A percentile compares a stretch with the other conserved stretches of the same genome.
These are phyloP conservation scores for Picochlorum sp. DNA, from an alignment of 139 green algal species.

Conservation along the genomic window DNA sequence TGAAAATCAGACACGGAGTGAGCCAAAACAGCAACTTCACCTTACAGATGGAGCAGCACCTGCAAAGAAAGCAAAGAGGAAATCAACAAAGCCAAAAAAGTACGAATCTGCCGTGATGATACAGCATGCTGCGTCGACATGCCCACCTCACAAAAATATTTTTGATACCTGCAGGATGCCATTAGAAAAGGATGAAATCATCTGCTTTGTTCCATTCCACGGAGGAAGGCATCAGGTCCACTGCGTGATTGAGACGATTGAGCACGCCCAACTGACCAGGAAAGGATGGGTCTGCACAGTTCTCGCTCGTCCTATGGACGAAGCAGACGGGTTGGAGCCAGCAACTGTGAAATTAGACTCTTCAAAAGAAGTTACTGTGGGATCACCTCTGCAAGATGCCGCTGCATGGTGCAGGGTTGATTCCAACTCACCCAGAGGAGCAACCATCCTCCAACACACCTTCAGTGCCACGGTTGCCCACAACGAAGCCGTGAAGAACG, in stretches of 20 bases:
- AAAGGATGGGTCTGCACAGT: background rate
- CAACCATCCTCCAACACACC: background rate
- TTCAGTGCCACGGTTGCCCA: background rate
- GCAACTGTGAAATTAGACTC: background rate
- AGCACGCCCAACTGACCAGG: background rate
- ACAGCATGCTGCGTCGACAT: background rate
- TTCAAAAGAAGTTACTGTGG: background rate
- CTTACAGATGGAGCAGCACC: background rate
- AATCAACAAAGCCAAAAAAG: constrained; percentile 2
- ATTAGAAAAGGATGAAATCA: background rate
- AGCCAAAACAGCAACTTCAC: background rate
- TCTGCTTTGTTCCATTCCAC: background rate
- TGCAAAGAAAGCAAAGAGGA: background rate
- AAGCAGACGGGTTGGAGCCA: background rate
- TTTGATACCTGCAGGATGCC: background rate
- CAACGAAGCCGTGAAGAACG: constrained; percentile 2
- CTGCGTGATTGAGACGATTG: background rate
- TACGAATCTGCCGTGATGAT: background rate
- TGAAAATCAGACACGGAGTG: background rate
- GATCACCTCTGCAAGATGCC: background rate
- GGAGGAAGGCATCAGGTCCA: background rate
- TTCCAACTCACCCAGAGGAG: background rate
- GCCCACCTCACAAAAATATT: background rate
- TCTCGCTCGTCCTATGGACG: background rate
- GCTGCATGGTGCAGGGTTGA: background rate